Base-by-base conservation (phyloP, 495 filamentous ascomycete species). In the Hyphodiscus hymeniophilus region DNA sequence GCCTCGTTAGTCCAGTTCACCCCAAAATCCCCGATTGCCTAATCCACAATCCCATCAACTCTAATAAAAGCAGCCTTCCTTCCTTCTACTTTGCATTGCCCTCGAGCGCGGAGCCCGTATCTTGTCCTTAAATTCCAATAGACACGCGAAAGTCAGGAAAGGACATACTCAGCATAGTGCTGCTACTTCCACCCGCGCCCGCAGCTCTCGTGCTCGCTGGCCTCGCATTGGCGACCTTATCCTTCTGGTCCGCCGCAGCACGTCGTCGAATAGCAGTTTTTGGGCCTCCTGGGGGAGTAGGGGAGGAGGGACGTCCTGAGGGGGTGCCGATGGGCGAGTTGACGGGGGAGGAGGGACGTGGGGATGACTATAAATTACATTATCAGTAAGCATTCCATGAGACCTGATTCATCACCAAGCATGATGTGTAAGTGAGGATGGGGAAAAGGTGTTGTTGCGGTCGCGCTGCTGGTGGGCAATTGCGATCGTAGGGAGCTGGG, bases 191-290 rank as follows among this genome's bases (percentile, higher is more conserved):
- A 50, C 92, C 92, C 8, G 94, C 92, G 52, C 94, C 92, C 13
- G 92, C 92, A 26, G 91, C 81, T 52, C 94, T 76, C 45, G 92
- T 98, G 64, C 86, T 91, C 64, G 80, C 84, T 22, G 92, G 92
- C 42, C 92, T 71, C 41, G 76, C 82, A 82, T 94, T 98, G 53
- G 89, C 89, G 47, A 88, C 76, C 67, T 89, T 88, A 61, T 95
- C 90, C 65, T 92, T 92, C 70, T 94, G 83, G 65, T 98, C 92
- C 49, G 91, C 91, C 2, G 92, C 89, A 22, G 92, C 92, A 61
- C 89, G 82, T 60, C 92, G 80, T 64, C 91, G 82, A 72, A 98
- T 87, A 51, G 87, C 90, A 57, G 90, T 90, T 66, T 91, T 89
- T 46, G 92, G 87, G 57, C 92, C 92, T 48, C 92, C 92, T n/a